phyloP scores from a whole-genome alignment of 2,329 filamentous ascomycete genomes.

The Fusarium sp. region DNA sequence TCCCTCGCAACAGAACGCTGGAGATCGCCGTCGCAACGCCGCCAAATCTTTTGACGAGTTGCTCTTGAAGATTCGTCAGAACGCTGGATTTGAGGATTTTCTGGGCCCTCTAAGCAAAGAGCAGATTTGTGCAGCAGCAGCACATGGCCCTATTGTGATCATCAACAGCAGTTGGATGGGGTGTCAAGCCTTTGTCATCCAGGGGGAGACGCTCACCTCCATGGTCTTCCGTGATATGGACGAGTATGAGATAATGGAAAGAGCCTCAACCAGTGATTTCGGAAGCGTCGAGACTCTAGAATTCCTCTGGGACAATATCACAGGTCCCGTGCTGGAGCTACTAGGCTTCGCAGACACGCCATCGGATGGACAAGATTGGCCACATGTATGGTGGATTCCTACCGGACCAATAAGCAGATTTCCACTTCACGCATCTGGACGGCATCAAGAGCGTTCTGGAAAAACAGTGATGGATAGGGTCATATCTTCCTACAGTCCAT shows the following conservation, averaged over 20 bases:
- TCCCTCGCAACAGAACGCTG: accelerated
- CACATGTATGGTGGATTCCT: background rate
- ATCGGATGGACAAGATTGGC: background rate
- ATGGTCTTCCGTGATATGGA: background rate
- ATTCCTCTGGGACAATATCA: background rate
- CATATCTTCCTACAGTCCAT: background rate
- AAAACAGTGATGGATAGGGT: background rate
- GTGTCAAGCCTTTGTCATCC: background rate
- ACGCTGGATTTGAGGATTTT: background rate
- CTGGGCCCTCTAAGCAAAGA: background rate
- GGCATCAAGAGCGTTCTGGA: accelerated
- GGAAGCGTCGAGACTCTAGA: background rate
- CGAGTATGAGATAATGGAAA: accelerated
- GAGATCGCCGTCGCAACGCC: background rate
- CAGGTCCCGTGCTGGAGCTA: accelerated
- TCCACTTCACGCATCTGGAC: background rate
- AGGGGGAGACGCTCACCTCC: background rate
- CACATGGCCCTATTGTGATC: background rate
- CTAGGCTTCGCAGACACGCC: background rate
- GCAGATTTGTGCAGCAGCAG: background rate
- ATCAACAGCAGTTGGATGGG: conserved; percentile 9
- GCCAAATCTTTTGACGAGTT: background rate
- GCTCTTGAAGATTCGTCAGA: accelerated
- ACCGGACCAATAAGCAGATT: background rate
- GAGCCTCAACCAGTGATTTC: background rate